Conservation (phyloP, 768 basidiomycete genomes). For the Cystobasidiopsis lactophilus region DNA sequence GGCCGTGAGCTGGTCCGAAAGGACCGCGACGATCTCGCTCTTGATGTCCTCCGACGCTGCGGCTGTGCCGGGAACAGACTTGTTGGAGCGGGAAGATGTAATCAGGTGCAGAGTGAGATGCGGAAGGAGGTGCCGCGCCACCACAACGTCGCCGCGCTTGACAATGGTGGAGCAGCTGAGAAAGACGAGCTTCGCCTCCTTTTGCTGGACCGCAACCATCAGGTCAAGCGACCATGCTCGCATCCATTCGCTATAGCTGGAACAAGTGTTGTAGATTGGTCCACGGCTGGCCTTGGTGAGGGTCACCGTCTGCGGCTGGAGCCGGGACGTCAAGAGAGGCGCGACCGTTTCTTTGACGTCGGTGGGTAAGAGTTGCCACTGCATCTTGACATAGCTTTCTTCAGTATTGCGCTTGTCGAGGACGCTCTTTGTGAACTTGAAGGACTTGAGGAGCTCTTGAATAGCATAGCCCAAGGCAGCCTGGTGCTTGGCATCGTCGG, state of each 20-base stretch:
- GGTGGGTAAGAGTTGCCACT: slow-evolving; percentile 62
- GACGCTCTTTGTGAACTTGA: slow-evolving; percentile 59
- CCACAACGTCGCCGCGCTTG: slow-evolving; percentile 58
- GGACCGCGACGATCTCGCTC: slow-evolving; percentile 51
- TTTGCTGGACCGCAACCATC: slow-evolving; percentile 31
- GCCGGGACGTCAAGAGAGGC: slow-evolving; percentile 49
- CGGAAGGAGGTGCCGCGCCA: slow-evolving; percentile 76
- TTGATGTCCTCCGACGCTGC: slow-evolving; percentile 32
- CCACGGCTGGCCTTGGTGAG: slow-evolving; percentile 27
- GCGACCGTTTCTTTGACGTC: slow-evolving; percentile 66
- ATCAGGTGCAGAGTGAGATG: slow-evolving; percentile 74
- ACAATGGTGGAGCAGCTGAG: slow-evolving; percentile 53
- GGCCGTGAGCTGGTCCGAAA: slow-evolving; percentile 61
- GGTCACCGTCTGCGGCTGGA: slow-evolving; percentile 23
- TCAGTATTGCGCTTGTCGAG: slow-evolving; percentile 23
- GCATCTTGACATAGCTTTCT: slow-evolving; percentile 38
- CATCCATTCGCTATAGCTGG: slow-evolving; percentile 90
- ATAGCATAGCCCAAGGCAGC: slow-evolving; percentile 70
- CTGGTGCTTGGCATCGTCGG: slow-evolving; percentile 83
- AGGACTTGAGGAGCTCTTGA: slow-evolving; percentile 70
- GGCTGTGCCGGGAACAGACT: slow-evolving; percentile 24
- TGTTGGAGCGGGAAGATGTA: slow-evolving; percentile 44
- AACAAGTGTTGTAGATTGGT: slow-evolving; percentile 54
- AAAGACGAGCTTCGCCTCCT: slow-evolving; percentile 33
- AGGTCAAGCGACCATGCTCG: slow-evolving; percentile 69